Evolutionary conservation across 306 rosid species (phyloP), one percentile per base, ranked within the genome.

Genomic region (Quillaja saponaria): DNA sequence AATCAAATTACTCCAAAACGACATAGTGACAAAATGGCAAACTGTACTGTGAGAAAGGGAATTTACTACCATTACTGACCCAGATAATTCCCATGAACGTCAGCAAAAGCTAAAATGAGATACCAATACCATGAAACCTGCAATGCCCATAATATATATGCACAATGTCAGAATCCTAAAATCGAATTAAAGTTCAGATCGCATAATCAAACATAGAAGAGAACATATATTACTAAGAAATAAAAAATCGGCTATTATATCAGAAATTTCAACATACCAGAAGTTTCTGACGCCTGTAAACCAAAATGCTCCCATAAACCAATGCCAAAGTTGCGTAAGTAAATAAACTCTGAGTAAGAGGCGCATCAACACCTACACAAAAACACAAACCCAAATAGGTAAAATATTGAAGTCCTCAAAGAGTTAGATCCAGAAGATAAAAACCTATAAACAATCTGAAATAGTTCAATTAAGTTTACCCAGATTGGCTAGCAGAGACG

Each of bases 91-190:
- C 95, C 95, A 46, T 81, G 84, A 71, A 82, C 87, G 72, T 87
- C 95, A 63, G 74, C 78, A 75, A 84, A 79, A 35, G 82, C 95
- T 74, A 87, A 53, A 0, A 77, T 58, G 13, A 87, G 52, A 73
- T 84, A 87, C 95, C 95, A 87, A 61, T 84, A 87, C 95, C 95
- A 87, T 38, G 90, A 64, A 70, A 84, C 75, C 95, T 84, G 79
- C 72, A 77, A 34, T 53, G 1, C 28, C 34, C 54, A 63, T 18
- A 44, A n/a, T 25, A 20, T 25, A 7, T 25, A 17, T 47, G n/a
- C 63, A 44, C 8, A 10, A 11, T 41, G 13, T 67, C 6, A 72
- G 64, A 46, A 67, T 33, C 9, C 40, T 71, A 37, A 71, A 67
- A 41, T 57, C 21, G 16, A 35, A 53, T 14, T 8, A 25, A 17